A percentile compares a stretch with the other conserved stretches of the same genome.
These are phyloP conservation scores for Aspergillus tamarii DNA, from an alignment of 2,329 filamentous ascomycete species.

Conservation along the genomic window DNA sequence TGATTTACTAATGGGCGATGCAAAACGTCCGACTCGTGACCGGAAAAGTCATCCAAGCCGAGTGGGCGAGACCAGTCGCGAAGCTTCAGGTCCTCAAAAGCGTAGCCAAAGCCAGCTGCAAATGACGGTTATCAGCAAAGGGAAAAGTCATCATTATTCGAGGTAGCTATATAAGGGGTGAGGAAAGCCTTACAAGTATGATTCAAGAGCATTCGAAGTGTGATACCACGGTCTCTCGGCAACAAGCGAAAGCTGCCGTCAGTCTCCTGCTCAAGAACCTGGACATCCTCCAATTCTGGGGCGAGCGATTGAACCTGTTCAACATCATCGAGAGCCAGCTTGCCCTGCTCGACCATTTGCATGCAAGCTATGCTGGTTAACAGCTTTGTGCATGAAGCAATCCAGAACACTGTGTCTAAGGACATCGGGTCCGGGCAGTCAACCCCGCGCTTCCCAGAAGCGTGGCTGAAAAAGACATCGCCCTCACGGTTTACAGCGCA, in stretches of 20 bases:
- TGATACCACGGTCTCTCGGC: slow-evolving; percentile 55
- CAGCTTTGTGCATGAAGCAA: slow-evolving; percentile 57
- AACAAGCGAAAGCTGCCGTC: slow-evolving; percentile 35
- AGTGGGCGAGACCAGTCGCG: slow-evolving; percentile 53
- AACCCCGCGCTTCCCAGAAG: background rate
- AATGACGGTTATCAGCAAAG: slow-evolving; percentile 13
- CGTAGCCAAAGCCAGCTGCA: slow-evolving; percentile 60
- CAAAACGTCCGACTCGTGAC: slow-evolving; percentile 54
- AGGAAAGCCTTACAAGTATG: slow-evolving; percentile 43
- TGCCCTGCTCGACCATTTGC: slow-evolving; percentile 52
- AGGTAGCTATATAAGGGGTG: background rate
- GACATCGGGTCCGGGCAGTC: slow-evolving; percentile 54
- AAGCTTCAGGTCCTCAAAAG: slow-evolving; percentile 57
- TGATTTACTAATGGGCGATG: slow-evolving; percentile 62
- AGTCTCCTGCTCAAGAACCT: slow-evolving; percentile 37
- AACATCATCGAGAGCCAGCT: slow-evolving; percentile 46
- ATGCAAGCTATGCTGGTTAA: slow-evolving; percentile 50
- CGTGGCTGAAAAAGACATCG: background rate
- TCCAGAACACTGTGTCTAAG: slow-evolving; percentile 63
- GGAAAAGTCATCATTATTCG: background rate
- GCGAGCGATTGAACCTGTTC: slow-evolving; percentile 43
- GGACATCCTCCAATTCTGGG: slow-evolving; percentile 48
- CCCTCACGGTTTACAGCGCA: background rate
- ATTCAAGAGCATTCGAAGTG: slow-evolving; percentile 60
- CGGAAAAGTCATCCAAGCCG: slow-evolving; percentile 62